These are phyloP conservation scores for Hypoxylon subgilvum DNA, from an alignment of 495 filamentous ascomycete species.

Conservation along the genomic window DNA sequence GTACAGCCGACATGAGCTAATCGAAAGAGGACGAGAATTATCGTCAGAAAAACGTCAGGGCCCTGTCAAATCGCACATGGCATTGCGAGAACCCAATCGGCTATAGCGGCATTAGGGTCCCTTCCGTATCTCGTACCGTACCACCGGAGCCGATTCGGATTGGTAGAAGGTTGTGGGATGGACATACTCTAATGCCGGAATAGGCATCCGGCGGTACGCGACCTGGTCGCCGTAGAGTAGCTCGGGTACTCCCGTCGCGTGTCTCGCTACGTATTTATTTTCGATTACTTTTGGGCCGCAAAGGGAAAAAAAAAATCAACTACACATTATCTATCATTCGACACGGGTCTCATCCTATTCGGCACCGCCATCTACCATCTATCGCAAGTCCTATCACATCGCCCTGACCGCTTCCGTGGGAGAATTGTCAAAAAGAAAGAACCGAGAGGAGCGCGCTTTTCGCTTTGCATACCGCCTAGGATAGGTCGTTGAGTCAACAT, in stretches of 20 bases:
- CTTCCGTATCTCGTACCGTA: slow-evolving; percentile 18
- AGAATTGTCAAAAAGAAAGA: background rate
- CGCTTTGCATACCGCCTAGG: no score
- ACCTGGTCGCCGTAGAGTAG: slow-evolving; percentile 5
- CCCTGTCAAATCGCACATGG: slow-evolving; percentile 6
- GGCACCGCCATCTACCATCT: no score
- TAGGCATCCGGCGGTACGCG: slow-evolving; percentile 19
- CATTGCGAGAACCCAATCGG: slow-evolving; percentile 15
- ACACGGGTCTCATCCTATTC: background rate
- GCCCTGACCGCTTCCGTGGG: slow-evolving; percentile 6
- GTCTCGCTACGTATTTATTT: slow-evolving; percentile 11
- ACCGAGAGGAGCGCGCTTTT: no score
- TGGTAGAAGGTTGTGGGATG: slow-evolving; percentile 27
- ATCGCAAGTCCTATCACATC: background rate
- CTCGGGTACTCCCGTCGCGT: slow-evolving; percentile 30
- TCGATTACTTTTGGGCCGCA: background rate
- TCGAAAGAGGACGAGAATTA: background rate
- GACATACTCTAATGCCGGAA: slow-evolving; percentile 22
- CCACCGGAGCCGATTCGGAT: slow-evolving; percentile 33
- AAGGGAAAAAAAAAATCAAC: background rate
- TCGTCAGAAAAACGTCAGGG: background rate
- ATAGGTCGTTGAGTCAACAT: no score
- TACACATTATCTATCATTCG: no score
- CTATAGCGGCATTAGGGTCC: slow-evolving; percentile 23
- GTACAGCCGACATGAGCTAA: background rate